phyloP scores from a whole-genome alignment of 345 rosid species.

The Melastoma malabathricum region DNA sequence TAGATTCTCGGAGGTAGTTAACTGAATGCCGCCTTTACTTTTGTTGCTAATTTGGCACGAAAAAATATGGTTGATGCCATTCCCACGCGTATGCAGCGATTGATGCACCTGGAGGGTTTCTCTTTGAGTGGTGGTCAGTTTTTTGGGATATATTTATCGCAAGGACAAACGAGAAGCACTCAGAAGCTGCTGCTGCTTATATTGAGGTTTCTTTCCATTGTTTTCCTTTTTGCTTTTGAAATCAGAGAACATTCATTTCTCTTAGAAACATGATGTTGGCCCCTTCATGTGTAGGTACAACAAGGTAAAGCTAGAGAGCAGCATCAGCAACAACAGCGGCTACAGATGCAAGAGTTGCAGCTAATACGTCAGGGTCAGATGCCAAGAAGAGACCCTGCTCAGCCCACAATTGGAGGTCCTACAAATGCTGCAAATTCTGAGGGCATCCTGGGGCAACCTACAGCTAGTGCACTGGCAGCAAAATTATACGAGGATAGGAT shows the following conservation, averaged over 20 bases:
- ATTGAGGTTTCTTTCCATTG: conserved; percentile 45
- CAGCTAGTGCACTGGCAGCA: conserved; percentile 76
- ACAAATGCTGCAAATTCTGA: conserved; percentile 55
- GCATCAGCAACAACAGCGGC: conserved; percentile 20
- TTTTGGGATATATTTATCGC: conserved; percentile 98
- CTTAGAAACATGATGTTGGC: too few relatives aligned
- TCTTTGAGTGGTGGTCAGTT: conserved; percentile 99
- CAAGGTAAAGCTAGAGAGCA: conserved; percentile 81
- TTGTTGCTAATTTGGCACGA: too few relatives aligned
- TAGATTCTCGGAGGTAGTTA: too few relatives aligned
- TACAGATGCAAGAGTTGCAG: conserved; percentile 74
- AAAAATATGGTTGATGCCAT: too few relatives aligned
- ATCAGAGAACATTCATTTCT: too few relatives aligned
- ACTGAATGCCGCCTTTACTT: too few relatives aligned
- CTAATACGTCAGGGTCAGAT: conserved; percentile 69
- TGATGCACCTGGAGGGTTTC: conserved; percentile 98
- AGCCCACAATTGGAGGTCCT: conserved; percentile 53
- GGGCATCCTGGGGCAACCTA: conserved; percentile 65
- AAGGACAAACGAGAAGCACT: conserved; percentile 91
- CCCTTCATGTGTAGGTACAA: conserved; percentile 41
- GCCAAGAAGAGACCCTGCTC: conserved; percentile 64
- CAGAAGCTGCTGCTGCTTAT: conserved; percentile 81
- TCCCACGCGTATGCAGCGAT: conserved; percentile 46
- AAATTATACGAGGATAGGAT: conserved; percentile 79
- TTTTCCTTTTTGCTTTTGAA: not conserved